These are phyloP conservation scores for Aquilaria agallochum DNA, from an alignment of 441 rosid genomes.

Conservation along the genomic window DNA sequence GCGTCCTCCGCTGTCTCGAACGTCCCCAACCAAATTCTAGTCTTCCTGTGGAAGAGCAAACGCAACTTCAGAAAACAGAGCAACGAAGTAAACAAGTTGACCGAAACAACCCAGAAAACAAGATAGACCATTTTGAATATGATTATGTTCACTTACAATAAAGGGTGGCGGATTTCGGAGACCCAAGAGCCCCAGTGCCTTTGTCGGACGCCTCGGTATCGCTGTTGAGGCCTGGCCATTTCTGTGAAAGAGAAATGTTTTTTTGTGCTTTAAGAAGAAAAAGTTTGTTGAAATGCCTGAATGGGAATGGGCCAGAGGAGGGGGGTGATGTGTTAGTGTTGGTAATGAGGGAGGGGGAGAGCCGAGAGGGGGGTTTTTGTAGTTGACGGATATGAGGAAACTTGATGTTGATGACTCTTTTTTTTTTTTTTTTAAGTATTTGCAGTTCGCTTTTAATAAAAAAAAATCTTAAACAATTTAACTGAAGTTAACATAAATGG, in stretches of 20 bases:
- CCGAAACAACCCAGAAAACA: background rate
- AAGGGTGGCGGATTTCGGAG: conserved; percentile 96
- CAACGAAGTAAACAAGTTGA: background rate
- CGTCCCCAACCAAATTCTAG: conserved; percentile 95
- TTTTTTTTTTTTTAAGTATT: conserved; percentile 2
- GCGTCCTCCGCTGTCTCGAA: conserved; percentile 98
- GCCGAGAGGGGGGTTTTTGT: conserved; percentile 45
- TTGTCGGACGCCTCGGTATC: conserved; percentile 94
- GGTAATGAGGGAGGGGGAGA: conserved; percentile 24
- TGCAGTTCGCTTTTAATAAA: no score
- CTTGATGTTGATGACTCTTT: conserved; percentile 13
- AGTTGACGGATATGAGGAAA: conserved; percentile 30
- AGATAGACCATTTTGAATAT: conserved; percentile 3
- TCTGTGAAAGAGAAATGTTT: conserved; percentile 15
- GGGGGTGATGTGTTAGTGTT: conserved; percentile 3
- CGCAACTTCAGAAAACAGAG: conserved; percentile 12
- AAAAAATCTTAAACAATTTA: no score
- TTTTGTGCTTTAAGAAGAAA: conserved; percentile 7
- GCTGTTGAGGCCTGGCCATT: conserved; percentile 91
- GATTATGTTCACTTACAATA: conserved; percentile 44
- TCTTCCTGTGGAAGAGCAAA: conserved; percentile 55
- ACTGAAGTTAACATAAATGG: no score
- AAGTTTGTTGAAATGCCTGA: conserved; percentile 41
- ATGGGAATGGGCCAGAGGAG: conserved; percentile 11
- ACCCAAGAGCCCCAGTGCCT: conserved; percentile 99